Evolutionary conservation across 1,284 basidiomycete genomes (phyloP), one percentile per base, ranked within the genome.

Genomic region (Ganoderma leucocontextum): DNA sequence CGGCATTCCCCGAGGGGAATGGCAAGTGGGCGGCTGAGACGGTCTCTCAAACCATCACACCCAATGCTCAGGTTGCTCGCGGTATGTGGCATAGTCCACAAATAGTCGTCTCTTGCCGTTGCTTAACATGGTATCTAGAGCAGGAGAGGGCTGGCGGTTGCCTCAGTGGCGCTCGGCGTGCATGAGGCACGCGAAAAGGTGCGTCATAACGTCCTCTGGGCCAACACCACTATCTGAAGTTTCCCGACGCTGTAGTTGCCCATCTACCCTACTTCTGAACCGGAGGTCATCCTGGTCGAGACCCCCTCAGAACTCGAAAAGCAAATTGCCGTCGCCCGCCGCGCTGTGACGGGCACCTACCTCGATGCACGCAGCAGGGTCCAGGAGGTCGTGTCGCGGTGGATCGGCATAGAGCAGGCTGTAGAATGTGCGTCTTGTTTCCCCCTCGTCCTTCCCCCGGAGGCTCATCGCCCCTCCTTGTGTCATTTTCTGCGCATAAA

Each of bases 371-470:
- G 89, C 70, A 82, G 84, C 1, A 85, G 87, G 61, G 89, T 95
- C 47, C 92, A 95, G 74, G 85, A 84, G 2, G 87, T 90, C 55
- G 87, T 96, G 12, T 87, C 89, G 29, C 85, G 83, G 70, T 96
- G 95, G 95, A 93, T 97, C 75, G 87, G 86, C 29, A 84, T 95
- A 58, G 95, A 97, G 78, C 86, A 92, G 72, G 85, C 87, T 19
- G 90, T 96, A 53, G 95, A 97, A 83, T 82, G 95, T 96, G 78
- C 76, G 95, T 88, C 15, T 15, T 35, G 4, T 57, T 4, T 55
- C 57, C 19, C 36, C 39, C 60, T 17, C 42, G 2, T 36, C 17
- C 19, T 13, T 19, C 35, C 4, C 39, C 35, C 35, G n/a, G 4
- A 35, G n/a, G 4, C 29, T 52, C 25, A 47, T 47, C 5, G 8